Base-by-base conservation (phyloP, 2,329 filamentous ascomycete genomes). In the Cercospora zeina region DNA sequence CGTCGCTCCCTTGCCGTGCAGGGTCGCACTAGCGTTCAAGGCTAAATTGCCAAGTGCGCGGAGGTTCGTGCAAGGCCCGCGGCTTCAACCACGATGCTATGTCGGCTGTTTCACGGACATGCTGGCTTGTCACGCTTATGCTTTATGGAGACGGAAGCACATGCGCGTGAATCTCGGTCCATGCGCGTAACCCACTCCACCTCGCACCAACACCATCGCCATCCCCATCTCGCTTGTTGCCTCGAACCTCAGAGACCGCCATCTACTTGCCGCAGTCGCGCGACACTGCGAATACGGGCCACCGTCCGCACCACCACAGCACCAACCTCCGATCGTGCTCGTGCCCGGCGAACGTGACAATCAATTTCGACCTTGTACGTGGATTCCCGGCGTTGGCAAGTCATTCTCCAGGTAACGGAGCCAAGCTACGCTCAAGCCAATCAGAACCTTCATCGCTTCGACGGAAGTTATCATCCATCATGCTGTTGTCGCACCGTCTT, bases 121-220 rank as follows among this genome's bases (percentile, higher is more conserved):
- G 61, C 56, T 54, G 16, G 49, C 45, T 21, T 16, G 39, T 45
- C 34, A 49, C 39, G 56, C 55, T 62, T 58, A 58, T 53, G 54
- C 55, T 62, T 59, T 36, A 27, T 27, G 31, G 53, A 31, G 19
- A 33, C 27, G 36, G 36, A 54, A 37, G 55, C 50, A 50, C 24
- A 49, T 51, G 61, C 61, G 61, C 58, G 55, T 58, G 61, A 62
- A 54, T 55, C 36, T 62, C 61, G 61, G 61, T 51, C 45, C 56
- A 47, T 58, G 55, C 55, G 33, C 42, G 42, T 49, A 47, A 58
- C 3, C 55, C 10, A 30, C 24, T 34, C 7, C 34, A 10, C 16
- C 31, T 50, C 45, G 19, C 42, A 6, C 24, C 24, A 27, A 58
- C 56, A 50, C 56, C 42, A 7, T 16, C 9, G 19, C 8, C n/a